These are phyloP conservation scores for Cyclotella sp. DNA, from an alignment of 108 stramenopile species.

Conservation along the genomic window DNA sequence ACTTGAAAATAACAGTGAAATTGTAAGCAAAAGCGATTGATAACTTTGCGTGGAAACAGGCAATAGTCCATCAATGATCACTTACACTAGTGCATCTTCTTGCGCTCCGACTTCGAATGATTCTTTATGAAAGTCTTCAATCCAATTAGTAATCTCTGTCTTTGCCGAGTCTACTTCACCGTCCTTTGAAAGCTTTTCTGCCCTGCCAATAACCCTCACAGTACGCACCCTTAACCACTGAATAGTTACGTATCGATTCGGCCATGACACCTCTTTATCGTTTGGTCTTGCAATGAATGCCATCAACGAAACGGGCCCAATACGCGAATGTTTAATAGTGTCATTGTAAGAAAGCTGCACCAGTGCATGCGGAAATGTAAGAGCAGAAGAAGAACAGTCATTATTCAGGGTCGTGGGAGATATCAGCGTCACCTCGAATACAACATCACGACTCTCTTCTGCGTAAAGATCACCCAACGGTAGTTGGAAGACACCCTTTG, in stretches of 20 bases:
- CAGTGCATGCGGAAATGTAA: constrained; percentile 19
- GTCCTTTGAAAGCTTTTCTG: constrained; percentile 25
- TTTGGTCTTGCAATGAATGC: constrained; percentile 43
- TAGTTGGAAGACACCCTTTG: constrained; percentile 47
- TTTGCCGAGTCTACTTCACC: constrained; percentile 42
- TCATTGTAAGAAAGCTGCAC: constrained; percentile 44
- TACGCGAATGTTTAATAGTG: constrained; percentile 33
- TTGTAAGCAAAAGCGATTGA: too few relatives aligned
- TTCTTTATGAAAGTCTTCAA: constrained; percentile 34
- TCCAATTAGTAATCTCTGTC: constrained; percentile 26
- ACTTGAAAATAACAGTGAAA: too few relatives aligned
- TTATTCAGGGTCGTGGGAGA: constrained; percentile 14
- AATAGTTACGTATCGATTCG: constrained; percentile 41
- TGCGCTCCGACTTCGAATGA: constrained; percentile 37
- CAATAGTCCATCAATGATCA: too few relatives aligned
- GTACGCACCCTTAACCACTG: constrained; percentile 52
- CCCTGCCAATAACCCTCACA: constrained; percentile 28
- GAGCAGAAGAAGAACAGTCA: background rate
- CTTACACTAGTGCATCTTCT: constrained; percentile 23
- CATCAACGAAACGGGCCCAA: constrained; percentile 32
- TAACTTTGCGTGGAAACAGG: too few relatives aligned
- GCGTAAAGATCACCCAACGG: constrained; percentile 63
- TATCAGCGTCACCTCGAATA: constrained; percentile 42
- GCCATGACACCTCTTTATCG: constrained; percentile 29
- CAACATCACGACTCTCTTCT: constrained; percentile 48